Percentiles rank a stretch among this genome's conserved stretches.
Conservation (phyloP, 2,329 filamentous ascomycete species). For the Colletotrichum magnum region DNA sequence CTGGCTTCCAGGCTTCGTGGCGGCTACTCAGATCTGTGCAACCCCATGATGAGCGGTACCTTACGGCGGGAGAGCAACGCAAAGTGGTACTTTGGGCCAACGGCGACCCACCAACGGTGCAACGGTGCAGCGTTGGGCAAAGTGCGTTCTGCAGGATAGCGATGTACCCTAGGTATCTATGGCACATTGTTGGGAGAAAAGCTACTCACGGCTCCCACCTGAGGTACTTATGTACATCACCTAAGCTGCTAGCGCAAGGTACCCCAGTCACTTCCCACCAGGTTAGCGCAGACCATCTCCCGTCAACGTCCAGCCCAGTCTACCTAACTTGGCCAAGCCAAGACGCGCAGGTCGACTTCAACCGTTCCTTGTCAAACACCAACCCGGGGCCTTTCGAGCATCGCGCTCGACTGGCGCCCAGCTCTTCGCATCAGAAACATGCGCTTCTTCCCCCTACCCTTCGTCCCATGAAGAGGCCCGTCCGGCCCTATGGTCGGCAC, state of each 20-base stretch:
- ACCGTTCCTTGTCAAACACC: constrained; percentile 34
- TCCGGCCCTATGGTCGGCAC: constrained; percentile 34
- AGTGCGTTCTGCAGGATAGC: too few relatives aligned
- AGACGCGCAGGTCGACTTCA: constrained; percentile 29
- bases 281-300: constrained; percentile 36
- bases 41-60: constrained; percentile 25
- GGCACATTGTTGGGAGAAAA: too few relatives aligned
- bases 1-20: constrained; percentile 14
- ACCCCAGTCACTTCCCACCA: too few relatives aligned
- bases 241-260: too few relatives aligned
- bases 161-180: too few relatives aligned
- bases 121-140: not conserved
- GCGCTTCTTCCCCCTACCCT: constrained; percentile 15
- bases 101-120: not conserved
- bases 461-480: constrained; percentile 36
- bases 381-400: constrained; percentile 19
- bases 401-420: constrained; percentile 38
- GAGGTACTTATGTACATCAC: too few relatives aligned
- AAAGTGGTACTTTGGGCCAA: constrained; percentile 13
- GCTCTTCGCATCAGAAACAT: constrained; percentile 33
- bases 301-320: constrained; percentile 16
- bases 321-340: constrained; percentile 9
- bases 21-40: constrained; percentile 36
- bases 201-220: too few relatives aligned
- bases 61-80: constrained; percentile 17